Conservation (phyloP, 345 rosid species). For the Sisymbrium altissimum region DNA sequence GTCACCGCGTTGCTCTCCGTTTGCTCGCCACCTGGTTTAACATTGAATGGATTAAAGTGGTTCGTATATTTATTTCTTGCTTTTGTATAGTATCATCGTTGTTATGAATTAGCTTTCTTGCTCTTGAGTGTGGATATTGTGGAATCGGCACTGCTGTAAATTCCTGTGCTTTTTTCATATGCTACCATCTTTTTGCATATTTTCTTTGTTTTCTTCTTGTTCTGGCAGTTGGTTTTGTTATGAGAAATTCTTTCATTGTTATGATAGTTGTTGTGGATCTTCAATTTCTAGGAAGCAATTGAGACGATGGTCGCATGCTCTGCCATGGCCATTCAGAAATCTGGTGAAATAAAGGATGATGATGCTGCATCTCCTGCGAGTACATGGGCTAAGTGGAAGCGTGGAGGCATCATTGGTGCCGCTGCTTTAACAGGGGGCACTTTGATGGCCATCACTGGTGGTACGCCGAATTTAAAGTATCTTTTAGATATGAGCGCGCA, state of each 20-base stretch:
- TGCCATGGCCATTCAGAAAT: slow-evolving; percentile 80
- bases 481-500: neutral
- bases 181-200: neutral
- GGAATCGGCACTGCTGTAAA: neutral
- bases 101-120: neutral
- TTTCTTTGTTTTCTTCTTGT: neutral
- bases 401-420: slow-evolving; percentile 97
- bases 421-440: slow-evolving; percentile 97
- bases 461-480: slow-evolving; percentile 38
- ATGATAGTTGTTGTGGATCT: neutral
- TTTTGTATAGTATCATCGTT: neutral
- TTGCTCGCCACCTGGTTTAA: slow-evolving; percentile 86
- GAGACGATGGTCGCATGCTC: slow-evolving; percentile 88
- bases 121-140: neutral
- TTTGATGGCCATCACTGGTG: slow-evolving; percentile 92
- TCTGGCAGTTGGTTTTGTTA: neutral
- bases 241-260: neutral
- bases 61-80: slow-evolving; percentile 33
- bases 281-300: slow-evolving; percentile 39
- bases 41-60: slow-evolving; percentile 83
- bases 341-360: slow-evolving; percentile 54
- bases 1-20: slow-evolving; percentile 85
- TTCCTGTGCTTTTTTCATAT: neutral
- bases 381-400: slow-evolving; percentile 86
- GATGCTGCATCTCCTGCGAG: slow-evolving; percentile 42